Base-by-base conservation (phyloP, 2,329 filamentous ascomycete species). In the Metarhizium robertsii region DNA sequence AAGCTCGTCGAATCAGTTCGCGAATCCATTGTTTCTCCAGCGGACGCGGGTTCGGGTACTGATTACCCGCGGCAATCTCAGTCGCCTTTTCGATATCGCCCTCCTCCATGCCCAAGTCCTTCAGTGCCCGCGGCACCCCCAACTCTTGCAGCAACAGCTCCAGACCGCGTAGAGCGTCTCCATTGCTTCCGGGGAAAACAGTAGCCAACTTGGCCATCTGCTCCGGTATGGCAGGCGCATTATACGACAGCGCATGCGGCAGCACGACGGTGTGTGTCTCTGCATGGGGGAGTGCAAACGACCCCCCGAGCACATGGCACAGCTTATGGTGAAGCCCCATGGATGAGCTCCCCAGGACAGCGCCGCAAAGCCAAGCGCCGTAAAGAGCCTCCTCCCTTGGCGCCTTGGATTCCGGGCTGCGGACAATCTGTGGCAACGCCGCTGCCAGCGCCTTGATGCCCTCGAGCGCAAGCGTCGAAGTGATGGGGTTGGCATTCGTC, bases 251-350 rank as follows among this genome's bases (percentile, higher is more conserved):
- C 0, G 81, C 79, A 61, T 86, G 83, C 0, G 83, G 82, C 7
- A 86, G 70, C 1, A 86, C 75, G 36, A 81, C 78, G 0, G 82
- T 82, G 61, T 87, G 84, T 0, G 83, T 86, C 65, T 86, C 81
- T 1, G 83, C 81, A 58, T 87, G 83, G 0, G 84, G 81, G 6
- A 87, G 73, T 58, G 80, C 77, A 66, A 86, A 84, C 61, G 74
- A 79, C 7, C 84, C 84, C 29, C 83, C 84, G 1, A 86, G 71
- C 0, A 79, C 80, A 63, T 87, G 84, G 68, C 83, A 86, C 2
- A 87, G 75, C 65, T 87, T 87, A 67, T 87, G 84, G 63, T 87
- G 84, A 36, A 50, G 47, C 2, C 47, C 47, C 14, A 87, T 74
- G 2, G 80, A 76, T 80, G 86, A 86, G 53, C 76, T 76, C 2